These are phyloP conservation scores for Gymnopus androsaceus DNA, from an alignment of 1,284 basidiomycete genomes.

Conservation along the genomic window DNA sequence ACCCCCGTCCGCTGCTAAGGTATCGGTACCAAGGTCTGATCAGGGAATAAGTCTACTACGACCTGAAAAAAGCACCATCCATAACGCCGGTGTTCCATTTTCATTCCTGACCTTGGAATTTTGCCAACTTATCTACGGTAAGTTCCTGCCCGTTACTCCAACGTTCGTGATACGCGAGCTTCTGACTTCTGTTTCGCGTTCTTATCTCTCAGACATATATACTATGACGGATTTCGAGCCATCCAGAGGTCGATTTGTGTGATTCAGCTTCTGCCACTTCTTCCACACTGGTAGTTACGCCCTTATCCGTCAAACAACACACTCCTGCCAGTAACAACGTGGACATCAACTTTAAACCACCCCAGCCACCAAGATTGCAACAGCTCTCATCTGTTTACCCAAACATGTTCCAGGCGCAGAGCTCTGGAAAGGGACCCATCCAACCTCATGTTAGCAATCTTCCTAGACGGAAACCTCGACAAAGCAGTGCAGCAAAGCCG, in stretches of 20 bases:
- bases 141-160: not conserved
- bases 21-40: too few relatives aligned
- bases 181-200: not conserved
- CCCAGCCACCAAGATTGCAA: not conserved
- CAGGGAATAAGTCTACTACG: too few relatives aligned
- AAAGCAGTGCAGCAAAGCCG: not conserved
- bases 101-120: not conserved
- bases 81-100: too few relatives aligned
- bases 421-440: slow-evolving; percentile 14
- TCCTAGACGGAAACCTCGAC: slow-evolving; percentile 11
- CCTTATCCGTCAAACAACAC: not conserved
- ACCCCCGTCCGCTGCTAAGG: too few relatives aligned
- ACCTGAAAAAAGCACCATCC: too few relatives aligned
- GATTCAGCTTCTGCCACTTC: slow-evolving; percentile 11
- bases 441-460: slow-evolving; percentile 18
- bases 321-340: not conserved
- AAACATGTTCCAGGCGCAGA: slow-evolving; percentile 9
- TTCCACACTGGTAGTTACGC: slow-evolving; percentile 12
- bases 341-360: not conserved
- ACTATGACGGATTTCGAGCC: not conserved
- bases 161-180: not conserved
- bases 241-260: not conserved
- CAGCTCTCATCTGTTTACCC: not conserved
- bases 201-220: not conserved
- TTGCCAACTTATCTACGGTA: not conserved